phyloP scores from a whole-genome alignment of 371 early-diverging fungal genomes.

The Apophysomyces variabilis region DNA sequence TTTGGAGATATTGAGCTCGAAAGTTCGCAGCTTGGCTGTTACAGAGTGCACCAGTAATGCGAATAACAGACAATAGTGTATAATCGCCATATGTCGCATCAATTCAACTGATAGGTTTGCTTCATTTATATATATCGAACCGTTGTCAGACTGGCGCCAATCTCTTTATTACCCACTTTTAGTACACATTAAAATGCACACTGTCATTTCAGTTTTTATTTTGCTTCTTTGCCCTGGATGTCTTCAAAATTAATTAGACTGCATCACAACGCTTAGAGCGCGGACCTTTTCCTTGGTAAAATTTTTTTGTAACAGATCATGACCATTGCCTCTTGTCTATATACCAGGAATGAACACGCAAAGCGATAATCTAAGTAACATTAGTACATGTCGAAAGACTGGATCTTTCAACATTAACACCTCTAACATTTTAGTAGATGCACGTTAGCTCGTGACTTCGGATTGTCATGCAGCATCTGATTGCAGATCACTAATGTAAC shows the following conservation, averaged over 20 bases:
- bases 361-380: too few species aligned
- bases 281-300: too few species aligned
- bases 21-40: slow-evolving; percentile 14
- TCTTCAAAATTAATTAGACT: slow-evolving; percentile 7
- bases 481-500: too few species aligned
- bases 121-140: not conserved
- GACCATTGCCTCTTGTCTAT: too few species aligned
- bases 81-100: not conserved
- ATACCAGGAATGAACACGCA: too few species aligned
- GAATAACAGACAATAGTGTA: slow-evolving; percentile 1
- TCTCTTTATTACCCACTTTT: not conserved
- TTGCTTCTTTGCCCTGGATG: not conserved
- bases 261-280: not conserved
- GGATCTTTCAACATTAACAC: too few species aligned
- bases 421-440: too few species aligned
- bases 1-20: slow-evolving; percentile 21
- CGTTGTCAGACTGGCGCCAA: not conserved
- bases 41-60: slow-evolving; percentile 1
- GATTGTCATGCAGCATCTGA: too few species aligned
- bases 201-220: not conserved
- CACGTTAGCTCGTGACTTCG: too few species aligned
- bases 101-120: not conserved
- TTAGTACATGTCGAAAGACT: too few species aligned
- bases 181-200: not conserved
- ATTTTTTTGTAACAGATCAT: too few species aligned